phyloP scores from a whole-genome alignment of 208 protist species.

The Kentomonas sorsogonicus region DNA sequence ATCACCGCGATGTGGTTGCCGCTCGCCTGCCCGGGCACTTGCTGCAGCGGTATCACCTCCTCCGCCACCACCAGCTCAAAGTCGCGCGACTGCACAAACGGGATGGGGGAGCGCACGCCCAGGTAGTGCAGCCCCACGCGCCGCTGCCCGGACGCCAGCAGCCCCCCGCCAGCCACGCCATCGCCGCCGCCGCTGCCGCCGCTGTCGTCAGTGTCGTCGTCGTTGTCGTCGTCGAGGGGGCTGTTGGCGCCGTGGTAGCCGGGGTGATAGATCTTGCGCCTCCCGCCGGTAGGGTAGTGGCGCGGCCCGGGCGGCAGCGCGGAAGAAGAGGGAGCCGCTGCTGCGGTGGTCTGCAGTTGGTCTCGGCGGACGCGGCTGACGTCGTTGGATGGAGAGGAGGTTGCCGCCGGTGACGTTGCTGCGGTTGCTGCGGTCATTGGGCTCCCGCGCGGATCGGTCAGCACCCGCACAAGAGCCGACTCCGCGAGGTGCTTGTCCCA shows the following conservation, averaged over 20 bases:
- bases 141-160: slow-evolving; percentile 46
- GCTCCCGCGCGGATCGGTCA: slow-evolving; percentile 14
- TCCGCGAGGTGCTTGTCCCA: slow-evolving; percentile 62
- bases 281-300: not conserved
- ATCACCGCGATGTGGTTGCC: slow-evolving; percentile 52
- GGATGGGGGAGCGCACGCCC: slow-evolving; percentile 47
- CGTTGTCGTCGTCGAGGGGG: not conserved
- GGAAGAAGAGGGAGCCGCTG: too few relatives aligned
- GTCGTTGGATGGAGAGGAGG: too few relatives aligned
- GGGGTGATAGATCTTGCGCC: not conserved
- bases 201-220: slow-evolving; percentile 6
- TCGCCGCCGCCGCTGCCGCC: not conserved
- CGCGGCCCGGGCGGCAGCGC: not conserved
- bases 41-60: slow-evolving; percentile 29
- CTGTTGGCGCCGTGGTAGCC: slow-evolving; percentile 7
- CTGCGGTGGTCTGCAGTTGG: too few relatives aligned
- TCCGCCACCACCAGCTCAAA: slow-evolving; percentile 73
- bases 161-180: not conserved
- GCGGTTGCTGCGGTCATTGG: not conserved
- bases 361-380: too few relatives aligned
- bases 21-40: too few relatives aligned
- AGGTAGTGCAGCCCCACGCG: slow-evolving; percentile 72
- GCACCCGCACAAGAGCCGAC: slow-evolving; percentile 37
- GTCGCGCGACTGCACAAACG: slow-evolving; percentile 61
- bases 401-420: too few relatives aligned